These are phyloP conservation scores for Teunomyces tritomae DNA, from an alignment of 805 yeast genomes.

Conservation along the genomic window DNA sequence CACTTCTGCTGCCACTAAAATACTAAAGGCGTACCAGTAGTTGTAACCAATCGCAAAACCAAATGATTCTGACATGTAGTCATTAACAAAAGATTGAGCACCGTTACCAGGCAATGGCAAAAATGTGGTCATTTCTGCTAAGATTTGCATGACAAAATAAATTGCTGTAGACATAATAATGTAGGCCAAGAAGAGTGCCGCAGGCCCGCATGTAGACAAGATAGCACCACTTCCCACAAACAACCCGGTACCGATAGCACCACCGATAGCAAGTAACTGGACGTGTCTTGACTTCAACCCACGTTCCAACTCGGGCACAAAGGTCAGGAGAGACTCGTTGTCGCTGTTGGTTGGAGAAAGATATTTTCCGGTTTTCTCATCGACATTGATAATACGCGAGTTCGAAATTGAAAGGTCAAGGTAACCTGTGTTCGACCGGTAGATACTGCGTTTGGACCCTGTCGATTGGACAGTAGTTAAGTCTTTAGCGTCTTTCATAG, in stretches of 20 bases:
- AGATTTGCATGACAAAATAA: slow-evolving; percentile 30
- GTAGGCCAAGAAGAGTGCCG: slow-evolving; percentile 15
- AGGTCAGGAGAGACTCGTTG: slow-evolving; percentile 14
- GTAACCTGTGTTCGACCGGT: slow-evolving; percentile 23
- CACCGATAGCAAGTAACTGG: slow-evolving; percentile 17
- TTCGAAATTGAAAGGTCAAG: slow-evolving; percentile 24
- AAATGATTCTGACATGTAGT: slow-evolving; percentile 26
- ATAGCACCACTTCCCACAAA: slow-evolving; percentile 28
- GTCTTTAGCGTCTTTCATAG: slow-evolving; percentile 1
- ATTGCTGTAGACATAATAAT: slow-evolving; percentile 19
- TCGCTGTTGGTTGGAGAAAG: slow-evolving; percentile 18
- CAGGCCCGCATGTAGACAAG: slow-evolving; percentile 18
- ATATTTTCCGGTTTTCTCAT: slow-evolving; percentile 17
- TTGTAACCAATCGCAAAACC: slow-evolving; percentile 36
- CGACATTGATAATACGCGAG: slow-evolving; percentile 15
- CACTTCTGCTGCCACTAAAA: slow-evolving; percentile 34
- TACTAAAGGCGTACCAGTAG: slow-evolving; percentile 33
- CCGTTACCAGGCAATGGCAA: slow-evolving; percentile 36
- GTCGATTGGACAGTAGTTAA: slow-evolving; percentile 12
- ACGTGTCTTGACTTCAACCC: slow-evolving; percentile 14
- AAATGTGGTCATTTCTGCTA: slow-evolving; percentile 34
- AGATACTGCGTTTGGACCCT: slow-evolving; percentile 21
- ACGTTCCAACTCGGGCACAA: slow-evolving; percentile 15
- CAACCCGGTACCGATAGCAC: slow-evolving; percentile 22
- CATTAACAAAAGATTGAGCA: slow-evolving; percentile 28